A percentile compares a stretch with the other conserved stretches of the same genome.
phyloP scores from a whole-genome alignment of 2,329 filamentous ascomycete species.

The Fusarium begoniae region DNA sequence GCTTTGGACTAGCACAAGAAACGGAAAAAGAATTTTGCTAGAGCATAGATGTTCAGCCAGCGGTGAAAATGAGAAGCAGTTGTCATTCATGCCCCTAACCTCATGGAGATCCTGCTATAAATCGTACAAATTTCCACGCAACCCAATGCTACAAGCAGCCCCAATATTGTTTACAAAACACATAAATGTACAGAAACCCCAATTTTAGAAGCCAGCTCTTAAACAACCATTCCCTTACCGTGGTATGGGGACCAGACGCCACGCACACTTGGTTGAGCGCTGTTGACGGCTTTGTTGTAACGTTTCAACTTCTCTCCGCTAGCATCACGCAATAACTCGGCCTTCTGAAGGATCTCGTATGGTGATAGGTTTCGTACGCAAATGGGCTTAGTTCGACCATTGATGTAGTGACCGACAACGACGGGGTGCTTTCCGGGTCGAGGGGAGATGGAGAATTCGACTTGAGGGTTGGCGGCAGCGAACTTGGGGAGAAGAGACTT shows the following conservation, averaged over 20 bases:
- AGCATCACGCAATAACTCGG: constrained; percentile 74
- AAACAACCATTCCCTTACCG: constrained; percentile 65
- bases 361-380: constrained; percentile 89
- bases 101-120: constrained; percentile 37
- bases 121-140: constrained; percentile 43
- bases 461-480: constrained; percentile 81
- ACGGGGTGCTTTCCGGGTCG: constrained; percentile 90
- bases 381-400: constrained; percentile 83
- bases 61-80: constrained; percentile 2
- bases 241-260: constrained; percentile 78
- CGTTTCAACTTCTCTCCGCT: constrained; percentile 78
- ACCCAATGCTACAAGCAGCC: constrained; percentile 42
- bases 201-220: constrained; percentile 31
- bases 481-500: constrained; percentile 79
- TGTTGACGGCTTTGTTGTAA: constrained; percentile 70
- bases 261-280: constrained; percentile 72
- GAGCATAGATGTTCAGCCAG: not conserved
- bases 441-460: constrained; percentile 92
- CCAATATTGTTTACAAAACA: constrained; percentile 41
- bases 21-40: not conserved
- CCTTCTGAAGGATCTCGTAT: constrained; percentile 83
- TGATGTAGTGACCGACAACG: constrained; percentile 91
- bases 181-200: constrained; percentile 38
- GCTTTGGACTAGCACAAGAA: not conserved
- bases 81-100: constrained; percentile 22